phyloP scores from a whole-genome alignment of 1,284 basidiomycete genomes.

The Laetiporus sulphureus region DNA sequence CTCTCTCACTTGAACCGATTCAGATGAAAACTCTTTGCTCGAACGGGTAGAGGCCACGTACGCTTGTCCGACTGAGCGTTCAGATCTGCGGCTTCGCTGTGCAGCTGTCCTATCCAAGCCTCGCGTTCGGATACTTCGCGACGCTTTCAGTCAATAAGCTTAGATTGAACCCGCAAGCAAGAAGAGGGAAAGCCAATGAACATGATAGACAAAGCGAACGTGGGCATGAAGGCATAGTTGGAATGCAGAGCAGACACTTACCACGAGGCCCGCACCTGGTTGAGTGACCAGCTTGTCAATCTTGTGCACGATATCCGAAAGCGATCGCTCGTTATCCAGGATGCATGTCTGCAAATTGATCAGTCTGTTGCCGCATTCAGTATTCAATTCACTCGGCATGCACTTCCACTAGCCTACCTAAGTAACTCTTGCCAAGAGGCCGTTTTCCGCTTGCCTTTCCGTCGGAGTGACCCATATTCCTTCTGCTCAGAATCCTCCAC shows the following conservation, averaged over 20 bases:
- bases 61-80: constrained; percentile 37
- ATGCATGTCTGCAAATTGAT: constrained; percentile 66
- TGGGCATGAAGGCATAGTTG: no score
- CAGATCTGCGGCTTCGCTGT: constrained; percentile 32
- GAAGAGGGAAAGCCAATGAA: no score
- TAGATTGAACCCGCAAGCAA: no score
- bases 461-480: constrained; percentile 9
- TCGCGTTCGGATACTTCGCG: constrained; percentile 59
- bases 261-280: constrained; percentile 14
- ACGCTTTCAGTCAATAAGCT: constrained; percentile 35
- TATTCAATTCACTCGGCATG: constrained; percentile 5
- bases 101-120: constrained; percentile 42
- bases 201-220: no score
- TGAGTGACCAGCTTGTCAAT: constrained; percentile 52
- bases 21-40: constrained; percentile 11
- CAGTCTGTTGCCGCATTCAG: constrained; percentile 38
- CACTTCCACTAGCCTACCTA: constrained; percentile 38
- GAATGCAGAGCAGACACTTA: constrained; percentile 13
- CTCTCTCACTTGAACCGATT: constrained; percentile 19
- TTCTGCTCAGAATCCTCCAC: constrained; percentile 8
- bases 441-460: constrained; percentile 30
- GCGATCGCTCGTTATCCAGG: constrained; percentile 55
- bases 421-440: constrained; percentile 64
- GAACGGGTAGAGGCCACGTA: constrained; percentile 28
- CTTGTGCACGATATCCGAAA: constrained; percentile 45